phyloP scores from a whole-genome alignment of 2,329 filamentous ascomycete species.

The Xylariomycetidae sp. region DNA sequence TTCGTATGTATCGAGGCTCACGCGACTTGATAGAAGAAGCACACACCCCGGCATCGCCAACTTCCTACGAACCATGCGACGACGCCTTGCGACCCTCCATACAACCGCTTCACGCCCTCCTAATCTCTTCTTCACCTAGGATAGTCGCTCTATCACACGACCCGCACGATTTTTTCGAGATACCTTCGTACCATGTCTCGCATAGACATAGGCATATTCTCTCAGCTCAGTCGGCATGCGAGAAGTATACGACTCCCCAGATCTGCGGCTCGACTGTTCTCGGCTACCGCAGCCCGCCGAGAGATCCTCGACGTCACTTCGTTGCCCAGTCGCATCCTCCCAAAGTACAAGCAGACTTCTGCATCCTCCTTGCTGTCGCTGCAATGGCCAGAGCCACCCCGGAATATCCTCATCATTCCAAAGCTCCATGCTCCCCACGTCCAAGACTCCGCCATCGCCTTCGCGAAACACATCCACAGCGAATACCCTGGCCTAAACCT shows the following conservation, averaged over 20 bases:
- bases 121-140: too few species aligned
- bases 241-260: too few species aligned
- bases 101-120: too few species aligned
- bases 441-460: conserved; percentile 46
- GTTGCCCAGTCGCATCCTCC: conserved; percentile 54
- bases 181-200: conserved; percentile 5
- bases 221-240: too few species aligned
- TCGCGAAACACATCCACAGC: conserved; percentile 66
- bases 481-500: conserved; percentile 80
- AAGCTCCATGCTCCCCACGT: conserved; percentile 54
- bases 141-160: too few species aligned
- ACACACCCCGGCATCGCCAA: too few species aligned
- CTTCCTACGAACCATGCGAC: too few species aligned
- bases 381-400: conserved; percentile 49
- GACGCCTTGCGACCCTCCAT: too few species aligned
- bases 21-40: too few species aligned
- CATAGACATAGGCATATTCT: neutral
- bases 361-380: conserved; percentile 51
- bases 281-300: conserved; percentile 37
- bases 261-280: conserved; percentile 38
- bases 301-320: conserved; percentile 46
- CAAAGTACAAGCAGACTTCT: conserved; percentile 57
- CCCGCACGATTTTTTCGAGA: too few species aligned
- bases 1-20: too few species aligned
- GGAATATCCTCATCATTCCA: conserved; percentile 54